Base-by-base conservation (phyloP, 345 rosid species). In the Camelina laxa region DNA sequence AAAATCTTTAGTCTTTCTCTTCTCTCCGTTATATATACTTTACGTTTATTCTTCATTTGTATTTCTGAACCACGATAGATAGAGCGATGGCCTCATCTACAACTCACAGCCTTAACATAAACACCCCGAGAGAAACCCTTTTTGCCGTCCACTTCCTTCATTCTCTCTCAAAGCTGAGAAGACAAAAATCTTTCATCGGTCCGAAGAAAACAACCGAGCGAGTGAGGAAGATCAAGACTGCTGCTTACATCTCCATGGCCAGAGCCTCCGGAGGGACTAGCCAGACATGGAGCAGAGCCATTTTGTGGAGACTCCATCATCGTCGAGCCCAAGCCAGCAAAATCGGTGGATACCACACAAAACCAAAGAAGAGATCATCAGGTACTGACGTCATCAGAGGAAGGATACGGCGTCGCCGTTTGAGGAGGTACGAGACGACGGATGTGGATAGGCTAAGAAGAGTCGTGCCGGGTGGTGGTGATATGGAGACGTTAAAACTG, bases 221-320 rank as follows among this genome's bases (percentile, higher is more conserved):
- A 21, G 13, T 15, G 35, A 31, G 35, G 35, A 15, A 56, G 73
- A 69, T 69, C 35, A 69, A 69, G 16, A 55, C 35, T 6, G 73
- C 73, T 7, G 73, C 73, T 16, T 69, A 69, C 20, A 13, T 59
- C 7, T 33, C 73, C 54, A 69, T 69, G 73, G 73, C 73, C 4
- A 22, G 15, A 30, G 38, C 63, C 20, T 9, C 49, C 4, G 64
- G 64, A 51, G 59, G 60, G 9, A 31, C 15, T 19, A 67, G 16
- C 19, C 17, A 41, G 48, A 4, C 5, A 10, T 56, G 73, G 73
- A 69, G 64, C 24, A 54, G 51, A 41, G 53, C 73, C 21, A 44
- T 69, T 31, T 58, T 69, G 12, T 56, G 48, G 60, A 59, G 53
- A 13, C 30, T 20, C 19, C 13, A 33, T 22, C 13, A 33, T 22